Conservation (phyloP, 345 rosid genomes). For the Brassica carinata region DNA sequence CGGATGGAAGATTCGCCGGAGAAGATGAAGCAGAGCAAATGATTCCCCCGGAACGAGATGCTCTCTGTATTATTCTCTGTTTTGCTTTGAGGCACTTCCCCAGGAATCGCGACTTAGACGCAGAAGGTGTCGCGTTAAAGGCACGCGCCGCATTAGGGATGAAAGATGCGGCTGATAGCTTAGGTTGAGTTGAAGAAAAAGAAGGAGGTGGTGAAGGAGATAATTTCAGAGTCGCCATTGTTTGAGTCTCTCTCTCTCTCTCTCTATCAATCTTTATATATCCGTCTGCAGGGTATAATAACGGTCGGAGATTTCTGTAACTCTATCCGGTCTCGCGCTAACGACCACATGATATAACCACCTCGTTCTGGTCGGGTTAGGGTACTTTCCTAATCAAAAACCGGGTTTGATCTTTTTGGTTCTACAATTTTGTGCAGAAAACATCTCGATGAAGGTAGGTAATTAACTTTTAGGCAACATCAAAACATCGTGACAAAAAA, state of each 20-base stretch:
- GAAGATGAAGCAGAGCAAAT: slow-evolving; percentile 51
- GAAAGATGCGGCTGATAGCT: slow-evolving; percentile 28
- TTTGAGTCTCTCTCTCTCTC: not conserved
- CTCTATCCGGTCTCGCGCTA: slow-evolving; percentile 34
- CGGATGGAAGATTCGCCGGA: slow-evolving; percentile 63
- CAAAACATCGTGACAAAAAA: too few relatives aligned
- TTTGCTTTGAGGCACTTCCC: slow-evolving; percentile 30
- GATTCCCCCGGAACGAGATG: slow-evolving; percentile 30
- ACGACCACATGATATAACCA: slow-evolving; percentile 34
- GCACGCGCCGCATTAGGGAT: slow-evolving; percentile 28
- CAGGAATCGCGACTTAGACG: slow-evolving; percentile 10
- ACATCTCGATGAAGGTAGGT: not conserved
- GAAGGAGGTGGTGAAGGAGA: slow-evolving; percentile 38
- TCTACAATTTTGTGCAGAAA: not conserved
- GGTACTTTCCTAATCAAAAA: not conserved
- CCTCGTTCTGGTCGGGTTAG: slow-evolving; percentile 1
- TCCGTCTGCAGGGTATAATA: slow-evolving; percentile 12
- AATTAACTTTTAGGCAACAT: too few relatives aligned
- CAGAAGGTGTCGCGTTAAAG: not conserved
- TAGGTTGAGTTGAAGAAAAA: slow-evolving; percentile 22
- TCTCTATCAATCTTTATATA: not conserved
- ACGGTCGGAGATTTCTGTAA: slow-evolving; percentile 32
- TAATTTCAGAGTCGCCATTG: slow-evolving; percentile 45
- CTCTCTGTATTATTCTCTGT: not conserved
- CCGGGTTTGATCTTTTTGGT: not conserved